phyloP scores from a whole-genome alignment of 2,329 filamentous ascomycete species.

The Ambrosiella cleistominuta region DNA sequence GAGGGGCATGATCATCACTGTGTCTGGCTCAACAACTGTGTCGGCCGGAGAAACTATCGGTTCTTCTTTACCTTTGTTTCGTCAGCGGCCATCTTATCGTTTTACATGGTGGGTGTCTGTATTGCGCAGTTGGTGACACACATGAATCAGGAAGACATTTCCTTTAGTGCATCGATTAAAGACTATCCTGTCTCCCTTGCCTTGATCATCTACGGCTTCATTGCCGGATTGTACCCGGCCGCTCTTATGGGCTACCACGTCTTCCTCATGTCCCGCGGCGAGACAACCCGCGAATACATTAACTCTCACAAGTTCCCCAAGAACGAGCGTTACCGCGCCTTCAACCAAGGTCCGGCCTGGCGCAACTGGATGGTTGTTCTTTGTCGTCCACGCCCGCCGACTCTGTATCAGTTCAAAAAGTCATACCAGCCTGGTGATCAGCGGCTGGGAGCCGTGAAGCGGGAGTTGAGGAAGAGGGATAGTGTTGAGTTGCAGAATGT shows the following conservation, averaged over 20 bases:
- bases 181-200: conserved; percentile 69
- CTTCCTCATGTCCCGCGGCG: conserved; percentile 75
- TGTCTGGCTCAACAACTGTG: conserved; percentile 97
- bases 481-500: conserved; percentile 53
- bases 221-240: conserved; percentile 63
- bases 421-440: conserved; percentile 67
- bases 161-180: conserved; percentile 50
- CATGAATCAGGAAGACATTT: conserved; percentile 41
- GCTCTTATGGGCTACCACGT: conserved; percentile 78
- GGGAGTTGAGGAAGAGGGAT: conserved; percentile 25
- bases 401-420: conserved; percentile 74
- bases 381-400: conserved; percentile 66
- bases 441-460: conserved; percentile 43
- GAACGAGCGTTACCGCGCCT: conserved; percentile 78
- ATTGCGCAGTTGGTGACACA: conserved; percentile 70
- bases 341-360: conserved; percentile 57
- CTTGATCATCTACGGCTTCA: conserved; percentile 65
- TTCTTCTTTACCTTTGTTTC: conserved; percentile 91
- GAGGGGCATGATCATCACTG: conserved; percentile 97
- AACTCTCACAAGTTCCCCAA: conserved; percentile 92
- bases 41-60: conserved; percentile 91
- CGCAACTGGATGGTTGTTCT: conserved; percentile 72
- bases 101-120: conserved; percentile 60
- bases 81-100: conserved; percentile 54
- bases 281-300: conserved; percentile 91